A percentile compares a stretch with the other conserved stretches of the same genome.
These are phyloP conservation scores for Geranium incanum DNA, from an alignment of 441 rosid species.

Conservation along the genomic window DNA sequence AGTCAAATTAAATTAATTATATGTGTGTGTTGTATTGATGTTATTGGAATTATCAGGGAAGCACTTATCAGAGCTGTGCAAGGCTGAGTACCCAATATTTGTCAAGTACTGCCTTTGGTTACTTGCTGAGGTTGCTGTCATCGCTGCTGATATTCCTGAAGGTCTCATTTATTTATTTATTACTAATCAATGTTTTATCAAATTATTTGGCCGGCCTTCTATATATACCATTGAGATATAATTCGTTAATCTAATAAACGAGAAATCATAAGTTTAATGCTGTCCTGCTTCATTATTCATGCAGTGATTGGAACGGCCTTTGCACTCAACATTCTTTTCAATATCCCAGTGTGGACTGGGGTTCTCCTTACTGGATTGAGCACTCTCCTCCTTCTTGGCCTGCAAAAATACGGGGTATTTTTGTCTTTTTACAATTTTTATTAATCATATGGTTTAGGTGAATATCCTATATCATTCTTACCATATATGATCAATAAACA, in stretches of 20 bases:
- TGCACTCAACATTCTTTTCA: constrained; percentile 46
- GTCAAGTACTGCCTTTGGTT: constrained; percentile 54
- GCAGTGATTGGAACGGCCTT: constrained; percentile 67
- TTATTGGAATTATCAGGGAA: constrained; percentile 29
- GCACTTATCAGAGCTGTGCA: constrained; percentile 54
- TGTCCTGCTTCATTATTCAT: neutral
- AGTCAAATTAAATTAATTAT: neutral
- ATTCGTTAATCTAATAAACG: no score
- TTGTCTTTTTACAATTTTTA: neutral
- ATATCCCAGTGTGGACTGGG: constrained; percentile 52
- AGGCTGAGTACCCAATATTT: constrained; percentile 43
- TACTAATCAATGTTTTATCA: neutral
- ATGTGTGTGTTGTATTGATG: no score
- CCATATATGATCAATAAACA: neutral
- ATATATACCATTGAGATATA: no score
- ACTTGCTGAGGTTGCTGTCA: constrained; percentile 52
- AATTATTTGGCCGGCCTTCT: neutral
- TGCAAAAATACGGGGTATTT: constrained; percentile 66
- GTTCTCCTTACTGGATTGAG: constrained; percentile 52
- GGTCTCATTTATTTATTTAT: constrained; percentile 21
- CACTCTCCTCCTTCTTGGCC: constrained; percentile 57
- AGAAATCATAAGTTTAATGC: no score
- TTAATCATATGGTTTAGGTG: neutral
- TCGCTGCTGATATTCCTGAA: constrained; percentile 68
- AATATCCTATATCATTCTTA: neutral